Conservation (phyloP, 108 stramenopile species). For the Cyclostephanos tholiformis region DNA sequence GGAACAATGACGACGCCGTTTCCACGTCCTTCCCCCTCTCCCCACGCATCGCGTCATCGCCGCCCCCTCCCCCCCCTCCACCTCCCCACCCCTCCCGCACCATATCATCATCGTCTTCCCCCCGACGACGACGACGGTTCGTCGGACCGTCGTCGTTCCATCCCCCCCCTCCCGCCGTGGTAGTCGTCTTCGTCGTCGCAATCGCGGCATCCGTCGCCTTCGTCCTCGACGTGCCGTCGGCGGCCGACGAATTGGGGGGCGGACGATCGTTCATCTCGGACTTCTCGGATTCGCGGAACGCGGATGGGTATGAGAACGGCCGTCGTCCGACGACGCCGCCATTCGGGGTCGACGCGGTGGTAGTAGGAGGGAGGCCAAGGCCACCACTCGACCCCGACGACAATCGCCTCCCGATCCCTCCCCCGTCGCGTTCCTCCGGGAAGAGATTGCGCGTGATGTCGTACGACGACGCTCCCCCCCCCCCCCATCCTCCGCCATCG, state of each 20-base stretch:
- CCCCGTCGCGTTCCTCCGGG: conserved; percentile 11
- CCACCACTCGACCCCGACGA: no score
- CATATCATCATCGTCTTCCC: no score
- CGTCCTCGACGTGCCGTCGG: neutral
- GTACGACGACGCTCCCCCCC: neutral
- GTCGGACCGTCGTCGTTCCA: no score
- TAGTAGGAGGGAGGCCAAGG: no score
- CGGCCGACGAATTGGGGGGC: neutral
- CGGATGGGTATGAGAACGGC: neutral
- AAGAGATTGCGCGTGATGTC: conserved; percentile 28
- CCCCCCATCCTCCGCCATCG: neutral
- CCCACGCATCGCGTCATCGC: neutral
- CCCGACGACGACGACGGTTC: neutral
- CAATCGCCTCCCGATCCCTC: neutral
- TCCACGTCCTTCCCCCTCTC: neutral
- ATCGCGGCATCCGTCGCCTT: no score
- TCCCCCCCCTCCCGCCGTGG: neutral
- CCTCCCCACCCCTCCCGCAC: neutral
- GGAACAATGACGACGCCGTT: neutral
- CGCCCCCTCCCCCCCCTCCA: neutral
- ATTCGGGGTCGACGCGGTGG: no score
- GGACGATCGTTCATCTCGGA: conserved; percentile 35
- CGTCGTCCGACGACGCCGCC: neutral
- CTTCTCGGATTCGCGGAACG: conserved; percentile 17
- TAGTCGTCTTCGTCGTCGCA: no score